Percentiles rank a stretch among this genome's conserved stretches.
These are phyloP conservation scores for Trichomonas tenax DNA, from an alignment of 208 protist genomes.

Conservation along the genomic window DNA sequence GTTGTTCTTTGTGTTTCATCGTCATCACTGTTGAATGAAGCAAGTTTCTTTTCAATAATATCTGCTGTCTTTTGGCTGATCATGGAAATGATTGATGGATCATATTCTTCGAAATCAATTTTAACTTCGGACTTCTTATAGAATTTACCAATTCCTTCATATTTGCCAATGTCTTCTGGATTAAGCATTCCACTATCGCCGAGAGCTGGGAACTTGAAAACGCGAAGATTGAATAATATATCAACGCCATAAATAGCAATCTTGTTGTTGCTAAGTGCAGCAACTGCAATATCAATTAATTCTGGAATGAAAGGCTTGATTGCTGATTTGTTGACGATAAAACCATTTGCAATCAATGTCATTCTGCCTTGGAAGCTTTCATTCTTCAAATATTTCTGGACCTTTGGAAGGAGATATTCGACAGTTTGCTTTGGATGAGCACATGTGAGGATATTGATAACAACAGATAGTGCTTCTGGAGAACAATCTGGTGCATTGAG, in stretches of 20 bases:
- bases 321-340: too few species aligned
- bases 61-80: not conserved
- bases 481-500: not conserved
- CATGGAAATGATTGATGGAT: not conserved
- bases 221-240: not conserved
- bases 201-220: not conserved
- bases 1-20: not conserved
- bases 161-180: not conserved
- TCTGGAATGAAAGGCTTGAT: not conserved
- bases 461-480: too few species aligned
- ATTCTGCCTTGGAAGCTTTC: too few species aligned
- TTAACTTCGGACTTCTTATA: not conserved
- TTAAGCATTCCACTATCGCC: not conserved
- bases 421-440: too few species aligned
- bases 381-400: too few species aligned
- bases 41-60: not conserved
- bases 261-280: not conserved
- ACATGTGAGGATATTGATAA: too few species aligned
- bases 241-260: not conserved
- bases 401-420: too few species aligned
- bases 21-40: not conserved
- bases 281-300: not conserved
- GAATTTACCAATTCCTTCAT: not conserved
- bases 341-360: too few species aligned
- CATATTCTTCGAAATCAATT: not conserved